Percentiles rank a stretch among this genome's conserved stretches.
These are phyloP conservation scores for Solanum piurae DNA, from an alignment of 257 asterid species.

Conservation along the genomic window DNA sequence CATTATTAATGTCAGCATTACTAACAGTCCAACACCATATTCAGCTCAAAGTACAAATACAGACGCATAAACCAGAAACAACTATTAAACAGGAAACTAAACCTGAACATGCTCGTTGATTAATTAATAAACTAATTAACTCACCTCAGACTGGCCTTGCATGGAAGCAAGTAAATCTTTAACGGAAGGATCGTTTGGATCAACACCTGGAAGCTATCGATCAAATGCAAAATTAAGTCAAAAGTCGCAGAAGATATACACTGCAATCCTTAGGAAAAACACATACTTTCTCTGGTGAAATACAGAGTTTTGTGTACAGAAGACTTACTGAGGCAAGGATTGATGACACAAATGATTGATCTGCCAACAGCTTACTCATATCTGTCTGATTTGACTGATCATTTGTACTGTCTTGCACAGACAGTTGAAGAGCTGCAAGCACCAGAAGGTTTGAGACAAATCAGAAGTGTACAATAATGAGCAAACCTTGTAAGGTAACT, in stretches of 20 bases:
- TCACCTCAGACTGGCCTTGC: conserved; percentile 88
- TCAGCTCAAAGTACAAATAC: background rate
- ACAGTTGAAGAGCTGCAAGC: conserved; percentile 81
- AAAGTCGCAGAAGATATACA: background rate
- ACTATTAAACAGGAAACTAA: background rate
- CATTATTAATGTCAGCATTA: background rate
- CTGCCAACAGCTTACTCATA: conserved; percentile 63
- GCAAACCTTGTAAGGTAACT: background rate
- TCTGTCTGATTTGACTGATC: conserved; percentile 58
- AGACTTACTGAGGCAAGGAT: conserved; percentile 75
- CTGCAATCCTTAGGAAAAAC: background rate
- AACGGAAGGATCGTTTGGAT: conserved; percentile 88
- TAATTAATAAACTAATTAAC: conserved; percentile 7
- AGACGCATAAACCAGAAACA: background rate
- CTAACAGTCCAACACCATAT: background rate
- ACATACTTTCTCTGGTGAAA: background rate
- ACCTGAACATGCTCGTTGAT: background rate
- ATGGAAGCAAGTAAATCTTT: conserved; percentile 87
- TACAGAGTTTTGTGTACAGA: background rate
- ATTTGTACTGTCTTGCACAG: conserved; percentile 66
- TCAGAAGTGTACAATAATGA: background rate
- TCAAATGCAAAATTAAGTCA: background rate
- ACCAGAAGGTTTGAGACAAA: background rate
- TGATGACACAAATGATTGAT: conserved; percentile 70
- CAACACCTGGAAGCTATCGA: conserved; percentile 96